phyloP scores from a whole-genome alignment of 179 eudicot genomes.

The Pouteria campechiana region DNA sequence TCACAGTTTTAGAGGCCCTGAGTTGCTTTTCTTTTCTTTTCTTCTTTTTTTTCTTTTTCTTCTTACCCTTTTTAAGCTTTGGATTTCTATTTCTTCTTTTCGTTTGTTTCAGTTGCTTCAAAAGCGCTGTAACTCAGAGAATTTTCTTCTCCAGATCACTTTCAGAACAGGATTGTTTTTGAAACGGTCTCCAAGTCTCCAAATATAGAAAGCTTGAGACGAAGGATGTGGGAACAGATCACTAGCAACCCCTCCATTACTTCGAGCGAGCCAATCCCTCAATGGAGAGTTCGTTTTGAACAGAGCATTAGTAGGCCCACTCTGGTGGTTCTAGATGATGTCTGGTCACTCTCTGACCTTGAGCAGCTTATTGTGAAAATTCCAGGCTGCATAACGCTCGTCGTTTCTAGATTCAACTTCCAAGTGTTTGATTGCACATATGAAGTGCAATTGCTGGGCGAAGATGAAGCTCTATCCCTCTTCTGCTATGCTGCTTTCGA shows the following conservation, averaged over 20 bases:
- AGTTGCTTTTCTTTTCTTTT: too few species aligned
- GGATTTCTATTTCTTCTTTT: not conserved
- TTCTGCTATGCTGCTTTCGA: conserved; percentile 74
- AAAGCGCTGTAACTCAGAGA: conserved; percentile 1
- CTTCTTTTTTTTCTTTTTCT: too few species aligned
- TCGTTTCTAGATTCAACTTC: conserved; percentile 66
- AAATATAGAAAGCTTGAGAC: conserved; percentile 46
- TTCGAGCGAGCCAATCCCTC: conserved; percentile 17
- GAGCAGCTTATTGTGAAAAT: conserved; percentile 43
- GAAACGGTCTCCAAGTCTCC: conserved; percentile 82
- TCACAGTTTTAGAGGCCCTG: too few species aligned
- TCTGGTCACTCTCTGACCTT: conserved; percentile 61
- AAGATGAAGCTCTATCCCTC: conserved; percentile 54
- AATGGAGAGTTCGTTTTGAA: conserved; percentile 20
- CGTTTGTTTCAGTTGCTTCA: not conserved
- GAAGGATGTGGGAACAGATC: conserved; percentile 41
- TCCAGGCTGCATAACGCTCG: conserved; percentile 66
- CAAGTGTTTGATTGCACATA: conserved; percentile 37
- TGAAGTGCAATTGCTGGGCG: conserved; percentile 52
- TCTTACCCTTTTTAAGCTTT: not conserved
- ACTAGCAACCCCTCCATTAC: conserved; percentile 23
- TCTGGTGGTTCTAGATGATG: conserved; percentile 80
- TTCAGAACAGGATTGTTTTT: conserved; percentile 42
- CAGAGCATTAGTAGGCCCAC: conserved; percentile 9
- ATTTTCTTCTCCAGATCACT: conserved; percentile 33